These are phyloP conservation scores for Edaphochlamys debaryana DNA, from an alignment of 139 green algal genomes.

Conservation along the genomic window DNA sequence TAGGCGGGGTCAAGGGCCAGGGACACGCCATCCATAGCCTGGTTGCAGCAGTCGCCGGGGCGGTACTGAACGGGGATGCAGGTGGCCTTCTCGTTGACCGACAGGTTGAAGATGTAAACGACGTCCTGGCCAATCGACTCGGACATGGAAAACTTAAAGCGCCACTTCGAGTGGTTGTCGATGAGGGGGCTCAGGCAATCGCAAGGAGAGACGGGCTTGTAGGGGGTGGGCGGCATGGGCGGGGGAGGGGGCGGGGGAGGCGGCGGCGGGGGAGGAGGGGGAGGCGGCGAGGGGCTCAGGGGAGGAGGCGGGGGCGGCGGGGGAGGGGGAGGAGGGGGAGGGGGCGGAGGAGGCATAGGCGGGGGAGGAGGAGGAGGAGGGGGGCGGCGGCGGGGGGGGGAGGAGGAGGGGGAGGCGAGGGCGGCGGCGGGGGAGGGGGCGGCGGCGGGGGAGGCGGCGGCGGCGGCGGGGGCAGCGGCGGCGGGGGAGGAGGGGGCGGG, in stretches of 20 bases:
- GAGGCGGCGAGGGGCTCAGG: background rate
- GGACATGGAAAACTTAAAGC: constrained; percentile 45
- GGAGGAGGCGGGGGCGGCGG: constrained; percentile 1
- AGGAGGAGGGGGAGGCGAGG: background rate
- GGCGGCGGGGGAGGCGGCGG: no score
- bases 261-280: background rate
- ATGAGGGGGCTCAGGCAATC: constrained; percentile 57
- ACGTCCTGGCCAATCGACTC: background rate
- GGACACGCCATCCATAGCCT: constrained; percentile 49
- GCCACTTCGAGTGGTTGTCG: constrained; percentile 42
- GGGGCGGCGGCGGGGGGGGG: background rate
- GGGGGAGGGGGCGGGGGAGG: constrained; percentile 1
- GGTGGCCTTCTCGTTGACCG: background rate
- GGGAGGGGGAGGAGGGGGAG: background rate
- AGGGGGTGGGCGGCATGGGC: background rate
- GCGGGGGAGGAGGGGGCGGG: constrained; percentile 11
- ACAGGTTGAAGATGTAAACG: constrained; percentile 21
- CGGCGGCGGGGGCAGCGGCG: constrained; percentile 17
- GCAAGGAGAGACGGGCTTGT: background rate
- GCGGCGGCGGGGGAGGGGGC: background rate
- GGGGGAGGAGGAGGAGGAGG: constrained; percentile 1
- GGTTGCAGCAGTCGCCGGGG: constrained; percentile 49
- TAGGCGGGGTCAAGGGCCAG: constrained; percentile 33
- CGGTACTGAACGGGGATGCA: constrained; percentile 29
- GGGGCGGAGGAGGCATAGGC: background rate